Evolutionary conservation across 345 rosid species (phyloP), one percentile per base, ranked within the genome.

Genomic region (Mercurialis annua): DNA sequence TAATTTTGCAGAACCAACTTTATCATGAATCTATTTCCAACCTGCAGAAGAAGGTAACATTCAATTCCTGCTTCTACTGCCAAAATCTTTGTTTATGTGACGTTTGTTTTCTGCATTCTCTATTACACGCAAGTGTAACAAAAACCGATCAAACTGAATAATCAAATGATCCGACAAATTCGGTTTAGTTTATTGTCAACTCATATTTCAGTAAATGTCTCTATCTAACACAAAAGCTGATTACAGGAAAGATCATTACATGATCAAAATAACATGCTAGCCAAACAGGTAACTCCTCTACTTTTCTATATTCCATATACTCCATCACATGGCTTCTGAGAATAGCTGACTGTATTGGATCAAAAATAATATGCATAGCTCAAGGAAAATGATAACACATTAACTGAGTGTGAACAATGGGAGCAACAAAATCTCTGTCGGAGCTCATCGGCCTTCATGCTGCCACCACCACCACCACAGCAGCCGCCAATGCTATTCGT

Each of bases 1-100:
- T n/a, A n/a, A n/a, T 55, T 31, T 67, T 67, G 80, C 93, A 92
- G 98, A 86, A 85, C 66, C 90, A 88, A 58, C 76, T 90, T 70
- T 71, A 85, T 74, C 59, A 78, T 16, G 93, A 86, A 43, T 80
- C 84, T 60, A 76, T 92, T 62, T 68, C 88, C 20, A 81, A 73
- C 66, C 79, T 90, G 65, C 97, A 84, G 59, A 88, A 85, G 73
- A 83, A 80, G 89, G 98, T 88, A 79, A 54, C 15, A 4, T 10
- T 10, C 18, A 59, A 21, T 51, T 47, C 16, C 23, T 44, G 67
- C 61, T 7, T 44, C 1, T 56, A 23, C 34, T 15, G 31, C 44
- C 10, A 54, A 12, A 42, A 38, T 40, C 20, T 52, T 36, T 15
- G 65, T 44, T 2, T 48, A 2, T 48, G 31, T 38, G 38, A 16